Percentiles rank a stretch among this genome's conserved stretches.
Evolutionary conservation across 768 basidiomycete species (phyloP).

Genomic region (Tulasnella sp.): DNA sequence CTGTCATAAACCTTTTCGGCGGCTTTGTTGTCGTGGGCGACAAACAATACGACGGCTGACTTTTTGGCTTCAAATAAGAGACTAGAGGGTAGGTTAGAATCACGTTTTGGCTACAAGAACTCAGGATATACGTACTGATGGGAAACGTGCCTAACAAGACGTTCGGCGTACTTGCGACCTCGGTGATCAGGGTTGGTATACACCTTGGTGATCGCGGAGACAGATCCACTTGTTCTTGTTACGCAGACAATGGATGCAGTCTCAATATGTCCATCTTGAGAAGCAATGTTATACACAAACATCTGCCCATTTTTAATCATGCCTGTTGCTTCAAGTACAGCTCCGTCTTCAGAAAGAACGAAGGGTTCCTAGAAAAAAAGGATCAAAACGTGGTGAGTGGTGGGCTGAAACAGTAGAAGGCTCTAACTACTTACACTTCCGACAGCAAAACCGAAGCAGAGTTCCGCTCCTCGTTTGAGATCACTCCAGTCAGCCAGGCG

Average conservation of each 20-base stretch:
- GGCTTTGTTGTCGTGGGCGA: conserved; percentile 41
- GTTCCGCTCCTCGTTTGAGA: conserved; percentile 30
- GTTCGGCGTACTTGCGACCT: conserved; percentile 43
- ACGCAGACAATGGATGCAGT: conserved; percentile 59
- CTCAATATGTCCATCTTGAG: conserved; percentile 3
- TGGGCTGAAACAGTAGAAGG: too few relatives aligned
- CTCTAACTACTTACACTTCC: too few relatives aligned
- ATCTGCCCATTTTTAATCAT: conserved; percentile 37
- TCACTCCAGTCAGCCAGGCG: conserved; percentile 35
- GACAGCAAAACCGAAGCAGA: conserved; percentile 44
- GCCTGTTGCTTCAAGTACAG: conserved; percentile 38
- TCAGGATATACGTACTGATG: not conserved
- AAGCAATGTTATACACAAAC: conserved; percentile 46
- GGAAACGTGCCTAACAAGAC: conserved; percentile 37
- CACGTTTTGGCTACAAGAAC: conserved; percentile 23
- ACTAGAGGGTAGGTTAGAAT: not conserved
- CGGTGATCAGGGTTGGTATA: conserved; percentile 45
- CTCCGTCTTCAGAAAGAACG: conserved; percentile 30
- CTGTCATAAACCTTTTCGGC: conserved; percentile 46
- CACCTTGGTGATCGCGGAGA: conserved; percentile 60
- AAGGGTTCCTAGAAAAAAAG: conserved; percentile 51
- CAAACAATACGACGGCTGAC: conserved; percentile 47
- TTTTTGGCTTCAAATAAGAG: conserved; percentile 30
- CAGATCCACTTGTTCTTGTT: conserved; percentile 41
- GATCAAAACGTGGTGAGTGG: too few relatives aligned